Evolutionary conservation across 2,329 filamentous ascomycete genomes (phyloP), one percentile per base, ranked within the genome.

Genomic region (Calonectria honghensis): DNA sequence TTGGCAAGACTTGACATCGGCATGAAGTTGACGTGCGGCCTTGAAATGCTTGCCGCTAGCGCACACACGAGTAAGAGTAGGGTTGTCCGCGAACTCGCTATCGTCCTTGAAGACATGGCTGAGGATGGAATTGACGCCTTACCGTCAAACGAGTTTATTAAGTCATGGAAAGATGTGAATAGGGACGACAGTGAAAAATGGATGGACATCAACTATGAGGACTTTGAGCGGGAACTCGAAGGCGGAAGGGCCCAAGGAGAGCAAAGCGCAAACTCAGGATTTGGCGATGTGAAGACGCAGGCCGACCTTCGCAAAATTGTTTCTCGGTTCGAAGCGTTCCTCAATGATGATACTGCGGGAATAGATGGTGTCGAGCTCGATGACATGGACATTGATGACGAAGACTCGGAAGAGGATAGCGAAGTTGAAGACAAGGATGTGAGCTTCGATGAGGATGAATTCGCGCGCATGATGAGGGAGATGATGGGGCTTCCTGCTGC

Each of bases 301-400:
- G 92, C 92, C 6, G 94, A 98, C 82, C 87, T 99, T 29, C 93
- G 94, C 69, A 96, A 96, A 81, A 98, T 98, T 83, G 97, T 99
- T 0, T 94, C 94, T 61, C 92, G 95, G n/a, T 98, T 99, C 81
- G 96, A 98, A 81, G 89, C 94, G 16, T 98, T 99, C 79, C 85
- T 99, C 59, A 95, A 97, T 71, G 95, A 98, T 79, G 94, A 97
- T 14, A 90, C 90, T 59, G 95, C 96, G 0, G 96, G 94, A 1
- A 84, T 93, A 7, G 96, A 98, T 61, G 96, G 96, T 0, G 94
- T 93, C 0, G 92, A 95, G 73, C 84, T 95, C 16, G 88, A 90
- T 75, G 93, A 94, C 13, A 94, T 95, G 89, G 94, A 95, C 74
- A 85, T 89, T 20, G 93, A 92, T 54, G 88, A 90, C 16, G 87